Evolutionary conservation across 306 rosid genomes (phyloP).

Genomic region (Lathyrus sativus): DNA sequence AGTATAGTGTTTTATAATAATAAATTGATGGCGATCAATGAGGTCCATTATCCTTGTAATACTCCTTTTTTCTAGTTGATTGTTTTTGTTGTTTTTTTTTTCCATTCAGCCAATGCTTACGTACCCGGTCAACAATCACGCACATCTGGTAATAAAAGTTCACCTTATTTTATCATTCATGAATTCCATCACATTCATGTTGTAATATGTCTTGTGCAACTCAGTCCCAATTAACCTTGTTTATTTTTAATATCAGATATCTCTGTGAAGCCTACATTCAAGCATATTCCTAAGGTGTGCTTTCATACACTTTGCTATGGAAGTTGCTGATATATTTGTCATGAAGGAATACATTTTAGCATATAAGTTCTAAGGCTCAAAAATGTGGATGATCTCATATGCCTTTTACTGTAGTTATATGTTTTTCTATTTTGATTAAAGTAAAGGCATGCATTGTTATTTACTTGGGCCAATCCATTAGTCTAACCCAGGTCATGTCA

Average conservation of each 20-base stretch:
- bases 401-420: not conserved
- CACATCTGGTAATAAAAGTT: slow-evolving; percentile 55
- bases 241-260: slow-evolving; percentile 46
- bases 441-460: slow-evolving; percentile 22
- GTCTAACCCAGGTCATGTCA: slow-evolving; percentile 15
- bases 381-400: slow-evolving; percentile 9
- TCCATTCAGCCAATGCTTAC: slow-evolving; percentile 71
- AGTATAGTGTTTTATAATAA: slow-evolving; percentile 42
- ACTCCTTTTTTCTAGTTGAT: slow-evolving; percentile 34
- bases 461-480: not conserved
- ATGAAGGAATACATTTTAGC: slow-evolving; percentile 16
- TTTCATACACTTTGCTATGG: slow-evolving; percentile 35
- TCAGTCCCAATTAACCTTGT: slow-evolving; percentile 12
- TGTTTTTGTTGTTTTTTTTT: slow-evolving; percentile 23
- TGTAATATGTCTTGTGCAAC: slow-evolving; percentile 27
- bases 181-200: slow-evolving; percentile 22
- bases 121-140: slow-evolving; percentile 77
- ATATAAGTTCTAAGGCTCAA: slow-evolving; percentile 2
- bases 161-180: slow-evolving; percentile 23
- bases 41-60: slow-evolving; percentile 25
- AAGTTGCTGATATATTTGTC: slow-evolving; percentile 25
- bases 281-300: slow-evolving; percentile 93
- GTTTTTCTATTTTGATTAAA: slow-evolving; percentile 5
- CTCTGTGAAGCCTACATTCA: slow-evolving; percentile 69
- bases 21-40: slow-evolving; percentile 23